Percentiles rank a stretch among this genome's conserved stretches.
Evolutionary conservation across 306 rosid species (phyloP).

Genomic region (Adenanthera pavonina): DNA sequence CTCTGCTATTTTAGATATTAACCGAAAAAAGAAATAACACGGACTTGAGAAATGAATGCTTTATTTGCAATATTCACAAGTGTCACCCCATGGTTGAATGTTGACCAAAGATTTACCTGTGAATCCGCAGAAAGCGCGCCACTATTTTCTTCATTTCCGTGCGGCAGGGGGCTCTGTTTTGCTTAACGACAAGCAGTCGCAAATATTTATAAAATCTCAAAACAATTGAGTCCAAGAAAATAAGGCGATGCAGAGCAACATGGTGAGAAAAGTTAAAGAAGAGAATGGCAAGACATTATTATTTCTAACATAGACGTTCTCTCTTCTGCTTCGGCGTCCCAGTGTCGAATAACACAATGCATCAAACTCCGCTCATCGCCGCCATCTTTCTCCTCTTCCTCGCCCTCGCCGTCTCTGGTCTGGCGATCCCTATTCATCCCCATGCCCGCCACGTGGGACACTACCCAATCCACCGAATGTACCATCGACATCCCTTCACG

Average conservation of each 20-base stretch:
- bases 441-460: background rate
- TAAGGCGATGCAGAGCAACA: background rate
- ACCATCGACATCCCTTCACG: background rate
- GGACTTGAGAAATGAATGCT: background rate
- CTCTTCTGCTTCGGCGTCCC: background rate
- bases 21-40: background rate
- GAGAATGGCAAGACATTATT: background rate
- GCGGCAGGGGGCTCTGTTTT: background rate
- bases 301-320: background rate
- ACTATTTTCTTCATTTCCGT: background rate
- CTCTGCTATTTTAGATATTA: background rate
- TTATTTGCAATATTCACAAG: background rate
- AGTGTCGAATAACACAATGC: slow-evolving; percentile 5
- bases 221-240: background rate
- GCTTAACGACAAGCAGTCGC: background rate
- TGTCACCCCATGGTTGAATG: background rate
- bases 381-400: slow-evolving; percentile 6
- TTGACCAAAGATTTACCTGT: slow-evolving; percentile 37
- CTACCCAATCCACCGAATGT: background rate
- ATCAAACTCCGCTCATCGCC: background rate
- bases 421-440: background rate
- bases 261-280: background rate
- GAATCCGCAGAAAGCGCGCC: slow-evolving; percentile 41
- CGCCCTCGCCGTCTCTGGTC: background rate
- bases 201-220: background rate